Conservation (phyloP, 2,329 filamentous ascomycete species). For the Didymella lethalis region DNA sequence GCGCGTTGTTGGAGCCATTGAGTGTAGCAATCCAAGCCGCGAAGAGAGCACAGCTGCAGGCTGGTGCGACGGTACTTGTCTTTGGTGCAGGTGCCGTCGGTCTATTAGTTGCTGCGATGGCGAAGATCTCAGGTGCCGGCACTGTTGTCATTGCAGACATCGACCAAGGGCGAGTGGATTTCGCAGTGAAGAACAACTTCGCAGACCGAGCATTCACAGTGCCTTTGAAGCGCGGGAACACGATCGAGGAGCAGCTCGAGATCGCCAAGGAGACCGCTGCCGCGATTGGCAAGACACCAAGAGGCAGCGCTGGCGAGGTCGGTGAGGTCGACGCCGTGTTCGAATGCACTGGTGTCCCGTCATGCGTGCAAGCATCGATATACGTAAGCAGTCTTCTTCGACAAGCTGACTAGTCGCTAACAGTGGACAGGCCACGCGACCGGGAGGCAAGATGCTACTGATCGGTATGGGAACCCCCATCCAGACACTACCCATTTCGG, state of each 20-base stretch:
- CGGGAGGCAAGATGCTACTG: slow-evolving; percentile 76
- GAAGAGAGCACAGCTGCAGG: slow-evolving; percentile 59
- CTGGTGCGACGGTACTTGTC: slow-evolving; percentile 61
- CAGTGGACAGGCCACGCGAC: slow-evolving; percentile 60
- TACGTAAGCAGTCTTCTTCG: slow-evolving; percentile 58
- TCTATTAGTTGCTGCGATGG: slow-evolving; percentile 65
- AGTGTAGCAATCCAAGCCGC: slow-evolving; percentile 68
- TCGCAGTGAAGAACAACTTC: slow-evolving; percentile 61
- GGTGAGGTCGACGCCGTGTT: slow-evolving; percentile 74
- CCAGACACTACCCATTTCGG: slow-evolving; percentile 76
- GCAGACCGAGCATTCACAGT: slow-evolving; percentile 57
- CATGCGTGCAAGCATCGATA: slow-evolving; percentile 77
- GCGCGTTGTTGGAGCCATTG: slow-evolving; percentile 67
- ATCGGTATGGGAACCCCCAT: slow-evolving; percentile 82
- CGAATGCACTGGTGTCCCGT: slow-evolving; percentile 79
- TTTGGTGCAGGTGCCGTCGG: slow-evolving; percentile 70
- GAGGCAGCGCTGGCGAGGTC: slow-evolving; percentile 42
- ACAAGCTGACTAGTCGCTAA: slow-evolving; percentile 8
- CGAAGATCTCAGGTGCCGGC: slow-evolving; percentile 61
- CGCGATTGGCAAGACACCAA: slow-evolving; percentile 51
- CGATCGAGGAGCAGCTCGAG: slow-evolving; percentile 62
- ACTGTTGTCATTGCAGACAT: slow-evolving; percentile 69
- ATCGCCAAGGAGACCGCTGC: slow-evolving; percentile 61
- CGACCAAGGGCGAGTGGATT: slow-evolving; percentile 63
- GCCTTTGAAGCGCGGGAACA: slow-evolving; percentile 56